Conservation (phyloP, 345 rosid species). For the Eucalyptus urophylla region DNA sequence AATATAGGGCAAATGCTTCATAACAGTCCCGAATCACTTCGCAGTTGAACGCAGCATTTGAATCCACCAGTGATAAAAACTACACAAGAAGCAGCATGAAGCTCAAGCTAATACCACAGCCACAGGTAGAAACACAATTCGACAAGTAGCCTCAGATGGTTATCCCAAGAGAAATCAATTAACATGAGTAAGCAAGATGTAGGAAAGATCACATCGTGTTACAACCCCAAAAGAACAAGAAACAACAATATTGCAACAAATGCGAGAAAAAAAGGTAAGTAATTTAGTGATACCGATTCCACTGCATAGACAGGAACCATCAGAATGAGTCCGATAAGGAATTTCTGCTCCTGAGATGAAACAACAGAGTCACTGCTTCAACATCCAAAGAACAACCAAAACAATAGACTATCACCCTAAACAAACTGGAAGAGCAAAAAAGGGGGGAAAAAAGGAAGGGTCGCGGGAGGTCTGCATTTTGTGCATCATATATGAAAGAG, state of each 20-base stretch:
- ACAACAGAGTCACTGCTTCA: not conserved
- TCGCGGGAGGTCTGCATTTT: not conserved
- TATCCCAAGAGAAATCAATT: not conserved
- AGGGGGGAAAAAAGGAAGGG: not conserved
- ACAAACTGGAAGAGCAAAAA: not conserved
- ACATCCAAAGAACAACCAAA: not conserved
- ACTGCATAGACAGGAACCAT: slow-evolving; percentile 97
- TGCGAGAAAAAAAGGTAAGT: not conserved
- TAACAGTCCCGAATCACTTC: slow-evolving; percentile 97
- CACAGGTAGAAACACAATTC: not conserved
- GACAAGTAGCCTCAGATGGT: not conserved
- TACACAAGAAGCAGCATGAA: slow-evolving; percentile 16
- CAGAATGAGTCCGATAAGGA: slow-evolving; percentile 84
- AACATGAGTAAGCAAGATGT: not conserved
- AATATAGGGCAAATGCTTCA: slow-evolving; percentile 97
- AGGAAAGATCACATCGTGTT: not conserved
- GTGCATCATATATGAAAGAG: not conserved
- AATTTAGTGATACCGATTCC: slow-evolving; percentile 65
- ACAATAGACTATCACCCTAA: not conserved
- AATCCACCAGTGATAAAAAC: slow-evolving; percentile 86
- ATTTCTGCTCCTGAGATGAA: slow-evolving; percentile 88
- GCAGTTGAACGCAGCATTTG: slow-evolving; percentile 86
- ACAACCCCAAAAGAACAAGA: not conserved
- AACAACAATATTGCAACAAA: not conserved
- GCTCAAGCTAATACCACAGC: not conserved